Conservation (phyloP, 2,329 filamentous ascomycete genomes). For the Talaromyces marneffei region DNA sequence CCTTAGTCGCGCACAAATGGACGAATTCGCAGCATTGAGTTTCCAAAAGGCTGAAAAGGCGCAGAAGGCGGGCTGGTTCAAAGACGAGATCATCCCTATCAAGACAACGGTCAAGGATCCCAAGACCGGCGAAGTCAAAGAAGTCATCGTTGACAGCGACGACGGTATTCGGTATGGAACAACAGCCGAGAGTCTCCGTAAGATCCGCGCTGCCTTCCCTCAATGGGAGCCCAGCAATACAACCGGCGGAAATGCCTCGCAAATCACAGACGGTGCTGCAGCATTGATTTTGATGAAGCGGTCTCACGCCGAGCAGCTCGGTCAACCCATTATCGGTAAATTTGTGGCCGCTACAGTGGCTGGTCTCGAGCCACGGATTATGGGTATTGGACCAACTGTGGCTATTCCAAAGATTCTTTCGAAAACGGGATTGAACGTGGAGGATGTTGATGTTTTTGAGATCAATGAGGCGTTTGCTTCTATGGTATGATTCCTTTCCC, state of each 20-base stretch:
- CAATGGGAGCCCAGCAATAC: conserved; percentile 70
- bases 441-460: conserved; percentile 37
- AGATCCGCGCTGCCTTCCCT: conserved; percentile 80
- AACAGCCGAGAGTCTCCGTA: conserved; percentile 72
- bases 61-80: conserved; percentile 75
- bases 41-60: conserved; percentile 81
- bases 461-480: conserved; percentile 88
- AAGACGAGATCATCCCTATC: conserved; percentile 79
- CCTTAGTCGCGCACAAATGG: conserved; percentile 65
- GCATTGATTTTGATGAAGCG: conserved; percentile 91
- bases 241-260: conserved; percentile 86
- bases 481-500: conserved; percentile 25
- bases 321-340: conserved; percentile 81
- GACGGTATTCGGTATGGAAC: conserved; percentile 80
- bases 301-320: conserved; percentile 73
- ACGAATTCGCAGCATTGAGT: conserved; percentile 76
- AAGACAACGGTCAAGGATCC: conserved; percentile 79
- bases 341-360: conserved; percentile 76
- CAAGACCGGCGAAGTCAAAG: conserved; percentile 75
- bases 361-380: conserved; percentile 80
- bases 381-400: conserved; percentile 87
- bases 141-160: conserved; percentile 71
- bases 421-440: conserved; percentile 64
- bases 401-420: conserved; percentile 84
- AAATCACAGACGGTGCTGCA: conserved; percentile 87